Evolutionary conservation across 2,329 filamentous ascomycete species (phyloP), one percentile per base, ranked within the genome.

Genomic region (Penicillium griseofulvum): DNA sequence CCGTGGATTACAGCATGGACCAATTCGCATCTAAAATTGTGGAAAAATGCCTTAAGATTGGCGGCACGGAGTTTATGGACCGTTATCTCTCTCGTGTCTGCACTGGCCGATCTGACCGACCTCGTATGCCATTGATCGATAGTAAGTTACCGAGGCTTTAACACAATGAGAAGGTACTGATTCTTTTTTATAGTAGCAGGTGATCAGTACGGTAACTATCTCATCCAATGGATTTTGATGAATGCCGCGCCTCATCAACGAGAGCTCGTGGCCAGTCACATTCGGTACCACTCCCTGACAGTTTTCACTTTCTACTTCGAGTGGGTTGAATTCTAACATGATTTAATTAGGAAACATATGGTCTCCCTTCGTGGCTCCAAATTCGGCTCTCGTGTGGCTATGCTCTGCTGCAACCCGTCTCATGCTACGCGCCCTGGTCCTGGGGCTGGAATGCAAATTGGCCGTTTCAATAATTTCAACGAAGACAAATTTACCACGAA

Each of bases 11-110:
- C 77, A 97, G 93, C 76, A 97, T 96, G 83, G 94, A 99, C 66
- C 94, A 99, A 70, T 99, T 97, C 71, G 95, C 94, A 41, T 99
- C 94, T 57, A 99, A 99, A 76, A 94, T 99, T 42, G 93, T 99
- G 58, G 93, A 99, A 78, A 99, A 99, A 77, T 99, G 94, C 68
- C 85, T 99, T 64, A 99, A 99, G 80, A 96, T 99, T 76, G 91
- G 93, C 42, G 90, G 91, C 28, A 77, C 82, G 26, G 93, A 97
- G 44, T 99, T 99, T 70, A 82, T 99, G 41, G 84, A 91, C 58
- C 90, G 91, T 58, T 99, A 97, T 70, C 86, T 99, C 56, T 89
- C 95, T 71, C 88, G 92, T 57, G 91, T 99, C 57, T 97, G 92
- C 72, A 93, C 96, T 72, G 91, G 91, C 55, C 90, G 91, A 59